A percentile compares a stretch with the other conserved stretches of the same genome.
These are phyloP conservation scores for Kluyveromyces starmeri DNA, from an alignment of 805 yeast species.

Conservation along the genomic window DNA sequence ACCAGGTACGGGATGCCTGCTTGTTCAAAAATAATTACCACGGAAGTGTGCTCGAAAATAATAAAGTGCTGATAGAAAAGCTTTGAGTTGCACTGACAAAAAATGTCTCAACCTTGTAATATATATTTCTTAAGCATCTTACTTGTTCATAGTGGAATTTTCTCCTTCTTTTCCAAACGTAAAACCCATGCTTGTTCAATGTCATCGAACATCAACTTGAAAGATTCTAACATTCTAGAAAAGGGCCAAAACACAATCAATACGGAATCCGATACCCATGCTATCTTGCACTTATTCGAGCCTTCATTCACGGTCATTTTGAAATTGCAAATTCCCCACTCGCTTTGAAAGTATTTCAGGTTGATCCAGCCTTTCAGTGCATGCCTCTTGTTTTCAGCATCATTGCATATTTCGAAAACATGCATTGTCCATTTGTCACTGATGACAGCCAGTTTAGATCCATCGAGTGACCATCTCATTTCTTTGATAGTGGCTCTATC, in stretches of 20 bases:
- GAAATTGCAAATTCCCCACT: slow-evolving; percentile 3
- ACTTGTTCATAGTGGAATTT: slow-evolving; percentile 1
- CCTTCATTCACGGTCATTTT: neutral
- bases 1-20: slow-evolving; percentile 36
- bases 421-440: slow-evolving; percentile 89
- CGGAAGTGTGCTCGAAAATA: slow-evolving; percentile 29
- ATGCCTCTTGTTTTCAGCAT: slow-evolving; percentile 46
- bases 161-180: neutral
- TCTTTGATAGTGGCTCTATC: slow-evolving; percentile 78
- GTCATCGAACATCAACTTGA: neutral
- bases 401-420: slow-evolving; percentile 44
- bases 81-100: no score
- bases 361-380: slow-evolving; percentile 38
- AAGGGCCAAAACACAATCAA: slow-evolving; percentile 1
- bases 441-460: slow-evolving; percentile 68
- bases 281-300: neutral
- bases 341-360: slow-evolving; percentile 5
- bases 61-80: slow-evolving; percentile 18
- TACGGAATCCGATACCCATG: slow-evolving; percentile 1
- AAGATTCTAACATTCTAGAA: neutral
- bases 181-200: neutral
- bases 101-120: no score
- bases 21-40: slow-evolving; percentile 46
- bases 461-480: slow-evolving; percentile 75
- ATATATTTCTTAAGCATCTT: no score